These are phyloP conservation scores for Ogataea salicorniae DNA, from an alignment of 805 yeast genomes.

Conservation along the genomic window DNA sequence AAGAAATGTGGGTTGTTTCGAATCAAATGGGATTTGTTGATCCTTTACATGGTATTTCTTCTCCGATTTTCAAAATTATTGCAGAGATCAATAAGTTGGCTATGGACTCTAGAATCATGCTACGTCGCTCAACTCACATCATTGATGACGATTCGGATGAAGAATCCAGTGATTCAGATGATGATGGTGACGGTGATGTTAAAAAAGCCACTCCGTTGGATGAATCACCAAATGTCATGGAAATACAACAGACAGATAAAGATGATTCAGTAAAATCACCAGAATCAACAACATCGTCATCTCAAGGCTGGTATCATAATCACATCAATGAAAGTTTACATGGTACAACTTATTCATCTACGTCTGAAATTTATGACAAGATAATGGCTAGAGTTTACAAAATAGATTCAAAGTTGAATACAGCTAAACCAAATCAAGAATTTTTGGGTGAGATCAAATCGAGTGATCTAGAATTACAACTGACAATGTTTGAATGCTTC, in stretches of 20 bases:
- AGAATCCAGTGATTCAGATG: background rate
- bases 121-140: conserved; percentile 10
- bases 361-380: conserved; percentile 32
- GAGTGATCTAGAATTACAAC: conserved; percentile 57
- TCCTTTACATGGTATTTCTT: conserved; percentile 69
- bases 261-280: conserved; percentile 12
- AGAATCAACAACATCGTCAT: conserved; percentile 18
- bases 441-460: conserved; percentile 35
- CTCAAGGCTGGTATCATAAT: conserved; percentile 13
- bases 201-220: conserved; percentile 5
- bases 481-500: conserved; percentile 66
- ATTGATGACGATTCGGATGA: conserved; percentile 8
- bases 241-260: background rate
- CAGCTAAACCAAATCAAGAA: conserved; percentile 46
- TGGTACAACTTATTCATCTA: conserved; percentile 17
- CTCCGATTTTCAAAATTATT: conserved; percentile 58
- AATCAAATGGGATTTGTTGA: conserved; percentile 45
- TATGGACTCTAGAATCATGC: conserved; percentile 41
- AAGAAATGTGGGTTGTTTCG: conserved; percentile 38
- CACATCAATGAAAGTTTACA: conserved; percentile 13
- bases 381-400: conserved; percentile 33
- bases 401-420: conserved; percentile 45
- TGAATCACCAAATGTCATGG: conserved; percentile 4
- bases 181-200: conserved; percentile 1
- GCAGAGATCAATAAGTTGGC: conserved; percentile 66